A percentile compares a stretch with the other conserved stretches of the same genome.
phyloP scores from a whole-genome alignment of 345 rosid genomes.

The Adansonia digitata region DNA sequence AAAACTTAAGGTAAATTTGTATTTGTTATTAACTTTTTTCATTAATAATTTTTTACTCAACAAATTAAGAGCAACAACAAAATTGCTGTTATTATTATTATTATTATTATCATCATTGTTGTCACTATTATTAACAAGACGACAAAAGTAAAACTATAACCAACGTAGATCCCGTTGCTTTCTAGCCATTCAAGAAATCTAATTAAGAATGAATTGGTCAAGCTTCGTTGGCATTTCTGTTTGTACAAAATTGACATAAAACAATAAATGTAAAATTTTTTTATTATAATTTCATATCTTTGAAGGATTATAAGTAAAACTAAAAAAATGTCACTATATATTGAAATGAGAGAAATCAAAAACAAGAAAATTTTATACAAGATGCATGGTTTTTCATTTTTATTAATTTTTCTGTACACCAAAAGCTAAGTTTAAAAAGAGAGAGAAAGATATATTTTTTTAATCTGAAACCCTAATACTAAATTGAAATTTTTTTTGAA shows the following conservation, averaged over 20 bases:
- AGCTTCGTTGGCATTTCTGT: neutral
- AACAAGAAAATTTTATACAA: neutral
- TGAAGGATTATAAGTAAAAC: neutral
- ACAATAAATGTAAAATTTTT: neutral
- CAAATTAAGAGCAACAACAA: neutral
- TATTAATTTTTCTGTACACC: neutral
- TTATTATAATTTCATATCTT: neutral
- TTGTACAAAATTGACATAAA: neutral
- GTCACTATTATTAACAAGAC: neutral
- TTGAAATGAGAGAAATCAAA: neutral
- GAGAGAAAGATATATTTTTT: neutral
- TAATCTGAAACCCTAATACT: neutral
- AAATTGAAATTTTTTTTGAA: neutral
- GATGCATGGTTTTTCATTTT: neutral
- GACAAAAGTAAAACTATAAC: neutral
- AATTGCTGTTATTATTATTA: neutral
- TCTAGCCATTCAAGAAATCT: neutral
- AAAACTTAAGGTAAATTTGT: neutral
- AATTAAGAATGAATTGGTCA: neutral
- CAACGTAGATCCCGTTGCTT: neutral
- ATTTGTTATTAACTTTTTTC: neutral
- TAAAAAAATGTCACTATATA: neutral
- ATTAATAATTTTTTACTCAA: neutral
- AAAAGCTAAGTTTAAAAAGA: neutral
- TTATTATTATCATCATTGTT: neutral